Conservation (phyloP, 2,329 filamentous ascomycete genomes). For the Pseudogymnoascus sp. region DNA sequence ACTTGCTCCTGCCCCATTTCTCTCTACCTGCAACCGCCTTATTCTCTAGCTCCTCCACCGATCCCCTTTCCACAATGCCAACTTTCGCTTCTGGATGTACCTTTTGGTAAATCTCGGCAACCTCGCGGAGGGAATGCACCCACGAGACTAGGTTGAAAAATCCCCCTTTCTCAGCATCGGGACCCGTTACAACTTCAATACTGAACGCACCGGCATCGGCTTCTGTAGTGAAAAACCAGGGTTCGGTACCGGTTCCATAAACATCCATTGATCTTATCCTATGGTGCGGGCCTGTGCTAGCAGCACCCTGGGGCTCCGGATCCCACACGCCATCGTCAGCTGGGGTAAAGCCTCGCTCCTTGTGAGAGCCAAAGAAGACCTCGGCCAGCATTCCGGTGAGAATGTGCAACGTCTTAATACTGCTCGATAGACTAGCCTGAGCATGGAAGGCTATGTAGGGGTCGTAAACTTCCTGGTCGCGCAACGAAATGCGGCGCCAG, state of each 20-base stretch:
- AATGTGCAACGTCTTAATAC: slow-evolving; percentile 28
- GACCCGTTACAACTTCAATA: slow-evolving; percentile 11
- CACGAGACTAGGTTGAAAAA: slow-evolving; percentile 7
- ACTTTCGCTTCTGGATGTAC: neutral
- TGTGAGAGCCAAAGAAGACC: neutral
- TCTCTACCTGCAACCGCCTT: neutral
- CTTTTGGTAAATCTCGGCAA: neutral
- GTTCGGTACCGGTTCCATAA: neutral
- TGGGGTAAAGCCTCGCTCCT: neutral
- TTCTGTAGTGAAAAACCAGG: slow-evolving; percentile 5
- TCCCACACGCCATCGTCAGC: neutral
- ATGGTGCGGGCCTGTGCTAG: neutral
- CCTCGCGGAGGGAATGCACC: slow-evolving; percentile 14
- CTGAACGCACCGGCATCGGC: slow-evolving; percentile 14
- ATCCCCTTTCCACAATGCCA: neutral
- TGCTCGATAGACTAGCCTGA: slow-evolving; percentile 24
- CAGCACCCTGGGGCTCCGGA: neutral
- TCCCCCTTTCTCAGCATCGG: slow-evolving; percentile 9
- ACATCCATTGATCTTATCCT: neutral
- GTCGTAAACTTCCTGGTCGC: slow-evolving; percentile 31
- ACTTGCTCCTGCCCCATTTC: neutral
- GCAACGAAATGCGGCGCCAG: slow-evolving; percentile 26
- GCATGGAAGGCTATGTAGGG: slow-evolving; percentile 29
- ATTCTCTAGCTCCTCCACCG: neutral
- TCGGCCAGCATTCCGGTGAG: slow-evolving; percentile 25